These are phyloP conservation scores for Penicillium palitans DNA, from an alignment of 2,329 filamentous ascomycete genomes.

Conservation along the genomic window DNA sequence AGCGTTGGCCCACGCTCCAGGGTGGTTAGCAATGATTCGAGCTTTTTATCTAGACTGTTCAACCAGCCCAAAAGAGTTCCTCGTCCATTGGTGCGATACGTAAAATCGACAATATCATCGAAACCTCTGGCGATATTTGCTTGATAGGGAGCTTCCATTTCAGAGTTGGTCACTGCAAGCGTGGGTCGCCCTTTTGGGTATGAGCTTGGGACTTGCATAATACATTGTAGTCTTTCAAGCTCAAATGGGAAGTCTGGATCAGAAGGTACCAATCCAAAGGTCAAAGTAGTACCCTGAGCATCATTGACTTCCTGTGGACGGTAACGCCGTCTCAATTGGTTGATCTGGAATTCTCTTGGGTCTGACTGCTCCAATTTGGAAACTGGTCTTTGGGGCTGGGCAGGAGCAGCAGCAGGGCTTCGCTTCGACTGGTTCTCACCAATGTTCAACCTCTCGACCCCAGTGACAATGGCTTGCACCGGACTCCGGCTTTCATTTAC, in stretches of 20 bases:
- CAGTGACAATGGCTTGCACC: conserved; percentile 14
- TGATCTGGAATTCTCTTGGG: conserved; percentile 71
- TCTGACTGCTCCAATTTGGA: conserved; percentile 65
- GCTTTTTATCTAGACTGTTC: conserved; percentile 69
- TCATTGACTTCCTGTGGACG: conserved; percentile 49
- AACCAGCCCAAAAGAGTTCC: conserved; percentile 65
- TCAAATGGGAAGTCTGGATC: conserved; percentile 85
- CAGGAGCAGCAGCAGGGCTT: conserved; percentile 40
- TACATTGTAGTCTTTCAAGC: conserved; percentile 66
- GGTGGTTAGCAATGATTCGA: conserved; percentile 69
- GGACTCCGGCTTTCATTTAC: conserved; percentile 5
- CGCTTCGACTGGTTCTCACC: conserved; percentile 31
- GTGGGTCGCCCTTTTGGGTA: conserved; percentile 62
- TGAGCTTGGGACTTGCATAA: conserved; percentile 61
- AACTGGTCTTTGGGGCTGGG: conserved; percentile 61
- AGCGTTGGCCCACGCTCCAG: conserved; percentile 71
- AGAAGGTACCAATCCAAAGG: conserved; percentile 68
- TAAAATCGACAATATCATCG: conserved; percentile 60
- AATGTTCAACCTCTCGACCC: conserved; percentile 20
- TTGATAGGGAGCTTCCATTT: conserved; percentile 70
- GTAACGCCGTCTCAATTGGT: conserved; percentile 70
- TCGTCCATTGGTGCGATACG: conserved; percentile 43
- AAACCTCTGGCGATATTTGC: conserved; percentile 77
- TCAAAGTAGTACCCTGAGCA: conserved; percentile 57
- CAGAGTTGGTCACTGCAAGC: conserved; percentile 66